Evolutionary conservation across 2,329 filamentous ascomycete genomes (phyloP), one percentile per base, ranked within the genome.

Genomic region (Cladobotryum mycophilum): DNA sequence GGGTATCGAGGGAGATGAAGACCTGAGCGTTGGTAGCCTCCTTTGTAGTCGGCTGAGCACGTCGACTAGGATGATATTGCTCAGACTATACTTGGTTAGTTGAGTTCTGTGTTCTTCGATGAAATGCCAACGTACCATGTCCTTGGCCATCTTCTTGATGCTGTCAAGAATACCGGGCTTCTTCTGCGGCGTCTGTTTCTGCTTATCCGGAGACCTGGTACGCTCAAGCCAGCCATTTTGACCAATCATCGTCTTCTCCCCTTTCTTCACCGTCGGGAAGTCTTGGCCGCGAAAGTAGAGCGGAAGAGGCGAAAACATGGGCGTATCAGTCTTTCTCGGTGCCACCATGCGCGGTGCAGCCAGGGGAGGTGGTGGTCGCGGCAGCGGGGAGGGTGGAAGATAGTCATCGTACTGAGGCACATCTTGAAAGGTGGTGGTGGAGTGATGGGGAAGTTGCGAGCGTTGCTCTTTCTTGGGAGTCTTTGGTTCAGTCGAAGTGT

Each of bases 161-260:
- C 67, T 69, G 50, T 74, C 70, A 3, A 79, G 55, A 41, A 80
- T 69, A 0, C 70, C 63, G 0, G 58, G 51, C 54, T 69, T 75
- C 58, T 72, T 76, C 38, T 64, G 60, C 0, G 60, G 58, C 2
- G 59, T 49, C 54, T 62, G 66, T 18, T 56, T 62, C 2, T 51
- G 55, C 35, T 60, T 58, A 1, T 63, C 58, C 3, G 50, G 52
- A 2, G 6, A 38, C 35, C 12, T 52, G 1, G 68, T 74, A 14
- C 70, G 69, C 59, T 81, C 78, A 2, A 82, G 69, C 79, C 79
- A 82, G 18, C 80, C 80, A 44, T 78, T 73, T 3, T 75, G 65
- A 3, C 79, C 79, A 51, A 82, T 74, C 61, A 82, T 62, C 3
- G 67, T 73, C 67, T 82, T 82, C 36, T 68, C 68, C 0, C 71